Evolutionary conservation across 2,329 filamentous ascomycete genomes (phyloP), one percentile per base, ranked within the genome.

Genomic region (Alternaria alternata): DNA sequence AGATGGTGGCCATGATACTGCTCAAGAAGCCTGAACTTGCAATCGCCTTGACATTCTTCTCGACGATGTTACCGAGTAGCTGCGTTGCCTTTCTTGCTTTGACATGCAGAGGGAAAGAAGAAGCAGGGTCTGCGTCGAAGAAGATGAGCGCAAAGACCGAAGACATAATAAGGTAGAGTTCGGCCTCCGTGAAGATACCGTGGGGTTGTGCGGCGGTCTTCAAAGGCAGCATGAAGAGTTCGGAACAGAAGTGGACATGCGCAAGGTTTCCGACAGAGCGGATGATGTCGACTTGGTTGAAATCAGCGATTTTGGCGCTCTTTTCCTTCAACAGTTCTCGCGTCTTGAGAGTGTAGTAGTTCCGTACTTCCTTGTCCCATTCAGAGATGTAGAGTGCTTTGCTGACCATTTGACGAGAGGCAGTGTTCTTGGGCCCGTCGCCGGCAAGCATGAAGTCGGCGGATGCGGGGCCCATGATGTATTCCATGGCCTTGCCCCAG

Each of bases 211-310:
- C 78, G 3, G 81, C 79, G 0, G 84, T 86, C 73, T 87, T 87
- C 32, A 87, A 72, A 0, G 86, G 85, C 7, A 88, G 73, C 64
- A 81, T 82, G 75, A 87, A 87, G 24, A 88, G 73, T 55, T 83
- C 82, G 0, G 85, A 79, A 57, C 80, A 82, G 70, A 88, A 87
- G 69, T 86, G 83, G 4, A 85, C 81, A 65, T 86, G 84, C 4
- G 80, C 81, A 9, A 85, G 75, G 59, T 86, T 86, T 63, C 83
- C 82, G 38, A 87, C 80, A 74, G 87, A 86, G 58, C 85, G 81
- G 34, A 86, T 85, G 83, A 94, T 83, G 67, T 95, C 92, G 41
- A 93, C 85, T 72, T 92, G 89, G 53, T 86, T 85, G 56, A 84
- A 83, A 8, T 85, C 85, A 4, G 82, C 85, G 28, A 94, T 83